Conservation (phyloP, 257 asterid genomes). For the Euphrasia confusa region DNA sequence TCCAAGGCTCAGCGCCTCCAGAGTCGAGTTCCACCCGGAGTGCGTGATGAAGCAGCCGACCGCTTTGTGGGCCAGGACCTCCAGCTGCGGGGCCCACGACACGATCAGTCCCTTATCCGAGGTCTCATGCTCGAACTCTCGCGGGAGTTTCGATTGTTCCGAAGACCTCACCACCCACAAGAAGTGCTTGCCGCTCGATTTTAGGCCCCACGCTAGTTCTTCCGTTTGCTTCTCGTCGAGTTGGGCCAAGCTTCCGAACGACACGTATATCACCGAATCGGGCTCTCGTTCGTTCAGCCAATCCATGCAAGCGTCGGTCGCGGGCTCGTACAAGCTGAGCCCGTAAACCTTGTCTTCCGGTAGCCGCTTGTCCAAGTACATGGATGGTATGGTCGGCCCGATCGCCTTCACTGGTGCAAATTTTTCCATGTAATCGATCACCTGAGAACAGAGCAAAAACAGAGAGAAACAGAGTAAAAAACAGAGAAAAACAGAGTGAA, state of each 20-base stretch:
- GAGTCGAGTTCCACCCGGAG: slow-evolving; percentile 39
- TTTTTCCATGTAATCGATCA: slow-evolving; percentile 33
- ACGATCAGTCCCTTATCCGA: slow-evolving; percentile 28
- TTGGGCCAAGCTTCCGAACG: slow-evolving; percentile 37
- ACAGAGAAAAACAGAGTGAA: no score
- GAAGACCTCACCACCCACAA: slow-evolving; percentile 39
- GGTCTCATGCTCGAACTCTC: slow-evolving; percentile 21
- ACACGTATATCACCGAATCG: slow-evolving; percentile 28
- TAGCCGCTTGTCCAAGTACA: slow-evolving; percentile 44
- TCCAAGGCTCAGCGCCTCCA: slow-evolving; percentile 35
- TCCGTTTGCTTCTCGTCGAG: slow-evolving; percentile 26
- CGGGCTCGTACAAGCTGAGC: slow-evolving; percentile 37
- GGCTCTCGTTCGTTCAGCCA: slow-evolving; percentile 31
- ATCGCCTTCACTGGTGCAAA: slow-evolving; percentile 31
- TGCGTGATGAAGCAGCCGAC: slow-evolving; percentile 32
- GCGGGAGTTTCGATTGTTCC: slow-evolving; percentile 31
- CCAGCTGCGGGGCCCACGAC: slow-evolving; percentile 37
- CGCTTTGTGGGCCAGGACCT: slow-evolving; percentile 29
- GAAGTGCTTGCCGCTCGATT: slow-evolving; percentile 27
- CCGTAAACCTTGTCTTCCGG: slow-evolving; percentile 36
- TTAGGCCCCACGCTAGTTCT: slow-evolving; percentile 34
- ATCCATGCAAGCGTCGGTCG: slow-evolving; percentile 21
- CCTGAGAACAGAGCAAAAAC: slow-evolving; percentile 27
- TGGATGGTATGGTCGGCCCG: slow-evolving; percentile 45
- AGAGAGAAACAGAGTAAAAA: no score